Evolutionary conservation across 169 alveolate genomes (phyloP), one percentile per base, ranked within the genome.

Genomic region (Eimeria falciformis): DNA sequence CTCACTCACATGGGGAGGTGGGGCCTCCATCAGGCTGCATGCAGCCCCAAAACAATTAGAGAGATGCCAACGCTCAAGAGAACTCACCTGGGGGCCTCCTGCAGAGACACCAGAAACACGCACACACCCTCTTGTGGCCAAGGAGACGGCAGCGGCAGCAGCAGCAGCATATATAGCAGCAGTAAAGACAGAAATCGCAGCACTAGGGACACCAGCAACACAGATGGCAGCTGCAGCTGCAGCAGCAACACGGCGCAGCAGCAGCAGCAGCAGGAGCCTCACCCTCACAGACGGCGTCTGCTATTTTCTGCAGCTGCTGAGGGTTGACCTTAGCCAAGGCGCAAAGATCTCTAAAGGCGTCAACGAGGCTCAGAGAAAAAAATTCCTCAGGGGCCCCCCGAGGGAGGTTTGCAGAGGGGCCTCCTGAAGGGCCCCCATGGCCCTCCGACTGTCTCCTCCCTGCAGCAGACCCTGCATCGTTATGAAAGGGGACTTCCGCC

Each of bases 191-290:
- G 45, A 27, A 56, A 46, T 4, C 23, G 66, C 12, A 40, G 68
- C 86, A 77, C 9, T 6, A 62, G 45, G 66, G 21, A 3, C 43
- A 46, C 45, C 68, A 77, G 86, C 68, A 77, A 45, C 2, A 77
- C 9, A 25, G 7, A 12, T 66, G 33, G 86, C 86, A 77, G 21
- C 58, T 43, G 66, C 68, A 45, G 46, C 21, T n/a, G 37, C 46
- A 46, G 86, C 65, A 18, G 43, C 82, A 71, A 17, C 62, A 53
- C n/a, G 62, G n/a, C n/a, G 55, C 82, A 71, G 82, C 82, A 71
- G 82, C 82, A 71, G 55, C 56, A 71, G 46, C 53, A 6, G 55
- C 82, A 77, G 86, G 43, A 77, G 66, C 58, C 4, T 5, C 21
- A 46, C 45, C 86, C 14, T 6, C 68, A 17, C 45, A 5, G 21